phyloP scores from a whole-genome alignment of 73 alveolate species.

The Effrenium voratum region DNA sequence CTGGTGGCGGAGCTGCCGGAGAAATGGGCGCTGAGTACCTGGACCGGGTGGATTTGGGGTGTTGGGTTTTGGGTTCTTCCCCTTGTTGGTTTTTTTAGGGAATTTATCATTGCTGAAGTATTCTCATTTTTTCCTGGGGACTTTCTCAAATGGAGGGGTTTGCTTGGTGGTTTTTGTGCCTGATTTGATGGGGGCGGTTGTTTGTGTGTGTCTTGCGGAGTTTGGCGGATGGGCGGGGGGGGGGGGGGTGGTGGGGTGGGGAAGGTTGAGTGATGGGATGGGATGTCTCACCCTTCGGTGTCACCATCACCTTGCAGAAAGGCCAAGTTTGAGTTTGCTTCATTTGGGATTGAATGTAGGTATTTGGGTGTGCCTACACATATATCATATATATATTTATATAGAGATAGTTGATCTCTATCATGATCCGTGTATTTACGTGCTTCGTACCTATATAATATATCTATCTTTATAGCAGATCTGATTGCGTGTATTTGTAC shows the following conservation, averaged over 20 bases:
- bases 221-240: too few relatives aligned
- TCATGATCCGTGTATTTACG: not conserved
- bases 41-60: not conserved
- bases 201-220: not conserved
- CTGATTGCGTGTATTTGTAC: not conserved
- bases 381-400: too few relatives aligned
- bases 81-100: not conserved
- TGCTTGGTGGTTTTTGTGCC: not conserved
- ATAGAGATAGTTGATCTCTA: not conserved
- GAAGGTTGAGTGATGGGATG: too few relatives aligned
- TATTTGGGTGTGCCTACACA: too few relatives aligned
- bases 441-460: not conserved
- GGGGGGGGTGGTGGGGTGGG: too few relatives aligned
- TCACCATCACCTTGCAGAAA: too few relatives aligned
- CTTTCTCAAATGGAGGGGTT: not conserved
- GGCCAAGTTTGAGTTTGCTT: too few relatives aligned
- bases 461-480: not conserved
- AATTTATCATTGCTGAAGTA: not conserved
- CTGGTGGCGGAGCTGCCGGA: conserved; percentile 55
- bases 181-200: not conserved
- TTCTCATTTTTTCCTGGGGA: not conserved
- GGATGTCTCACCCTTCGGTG: too few relatives aligned
- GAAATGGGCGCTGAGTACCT: conserved; percentile 47
- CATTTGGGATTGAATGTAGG: too few relatives aligned
- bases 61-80: too few relatives aligned